Base-by-base conservation (phyloP, 2,329 filamentous ascomycete genomes). In the Fonsecaea erecta region DNA sequence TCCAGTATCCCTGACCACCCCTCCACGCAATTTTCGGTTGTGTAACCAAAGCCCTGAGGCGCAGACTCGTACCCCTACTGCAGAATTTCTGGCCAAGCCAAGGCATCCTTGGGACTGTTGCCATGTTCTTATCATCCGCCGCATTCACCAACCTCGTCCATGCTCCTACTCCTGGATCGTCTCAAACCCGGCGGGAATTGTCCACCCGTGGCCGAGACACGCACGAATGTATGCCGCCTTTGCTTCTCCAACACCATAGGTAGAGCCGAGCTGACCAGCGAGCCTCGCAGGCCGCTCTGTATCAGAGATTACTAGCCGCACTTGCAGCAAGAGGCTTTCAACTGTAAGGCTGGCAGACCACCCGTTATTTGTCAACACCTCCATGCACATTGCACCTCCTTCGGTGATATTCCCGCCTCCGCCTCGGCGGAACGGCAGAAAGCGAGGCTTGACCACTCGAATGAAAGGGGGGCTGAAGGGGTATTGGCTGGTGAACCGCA, bases 391-490 rank as follows among this genome's bases (percentile, higher is more conserved):
- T 1, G 93, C 91, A 1, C 93, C 93, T 26, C 93, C 93, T 1
- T 83, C 80, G 0, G 93, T 96, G 65, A 97, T 89, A 75, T 97
- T 91, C 0, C 93, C 93, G 26, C 93, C 93, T 21, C 93, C 93
- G 3, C 92, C 92, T 3, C 81, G 71, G 28, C 80, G 74, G 73
- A 94, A 94, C 1, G 86, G 82, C 21, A 94, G 75, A 75, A 97
- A 94, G 3, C 89, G 88, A 1, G 93, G 93, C 5, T 90, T 86
- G 60, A 97, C 84, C 16, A 97, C 87, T 6, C 93, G 88, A 30
- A 96, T 86, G 73, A 97, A 96, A 0, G 93, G 93, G 2, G 93
- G 93, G 0, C 86, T 84, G 73, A 90, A 86, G 0, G 93, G 93
- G 69, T 88, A 96, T 55, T 89, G 84, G 14, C 85, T 82, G 1